These are phyloP conservation scores for Cystobasidium pallidum DNA, from an alignment of 1,284 basidiomycete species.

Conservation along the genomic window DNA sequence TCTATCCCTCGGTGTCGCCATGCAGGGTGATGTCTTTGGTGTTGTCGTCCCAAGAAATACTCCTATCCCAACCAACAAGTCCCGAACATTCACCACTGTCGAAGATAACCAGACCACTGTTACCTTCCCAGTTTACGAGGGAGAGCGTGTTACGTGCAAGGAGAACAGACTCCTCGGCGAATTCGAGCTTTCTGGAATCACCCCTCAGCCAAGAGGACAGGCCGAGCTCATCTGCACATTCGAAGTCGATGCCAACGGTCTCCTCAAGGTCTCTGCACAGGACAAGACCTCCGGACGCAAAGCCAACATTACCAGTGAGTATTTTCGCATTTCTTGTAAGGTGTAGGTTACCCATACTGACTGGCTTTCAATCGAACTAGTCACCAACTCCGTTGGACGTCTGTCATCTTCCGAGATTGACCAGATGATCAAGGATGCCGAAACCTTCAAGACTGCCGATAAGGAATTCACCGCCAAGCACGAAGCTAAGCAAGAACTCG, in stretches of 20 bases:
- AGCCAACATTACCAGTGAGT: conserved; percentile 78
- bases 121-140: conserved; percentile 98
- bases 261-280: conserved; percentile 90
- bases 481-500: conserved; percentile 94
- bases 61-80: conserved; percentile 96
- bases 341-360: background rate
- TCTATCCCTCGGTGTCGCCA: conserved; percentile 94
- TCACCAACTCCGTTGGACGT: conserved; percentile 94
- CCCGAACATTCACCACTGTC: conserved; percentile 91
- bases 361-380: conserved; percentile 65
- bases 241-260: conserved; percentile 96
- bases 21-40: conserved; percentile 97
- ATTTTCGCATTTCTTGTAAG: background rate
- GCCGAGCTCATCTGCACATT: conserved; percentile 90
- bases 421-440: conserved; percentile 98
- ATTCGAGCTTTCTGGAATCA: conserved; percentile 95
- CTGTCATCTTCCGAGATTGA: conserved; percentile 92
- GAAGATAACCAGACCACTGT: conserved; percentile 94
- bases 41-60: conserved; percentile 96
- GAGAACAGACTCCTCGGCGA: conserved; percentile 96
- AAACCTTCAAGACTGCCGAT: conserved; percentile 93
- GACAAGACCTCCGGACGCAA: conserved; percentile 95
- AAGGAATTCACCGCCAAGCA: conserved; percentile 94
- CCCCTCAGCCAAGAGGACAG: conserved; percentile 94
- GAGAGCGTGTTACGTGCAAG: conserved; percentile 94